Percentiles rank a stretch among this genome's conserved stretches.
Evolutionary conservation across 2,329 filamentous ascomycete species (phyloP).

Genomic region (Beauveria rudraprayagi): DNA sequence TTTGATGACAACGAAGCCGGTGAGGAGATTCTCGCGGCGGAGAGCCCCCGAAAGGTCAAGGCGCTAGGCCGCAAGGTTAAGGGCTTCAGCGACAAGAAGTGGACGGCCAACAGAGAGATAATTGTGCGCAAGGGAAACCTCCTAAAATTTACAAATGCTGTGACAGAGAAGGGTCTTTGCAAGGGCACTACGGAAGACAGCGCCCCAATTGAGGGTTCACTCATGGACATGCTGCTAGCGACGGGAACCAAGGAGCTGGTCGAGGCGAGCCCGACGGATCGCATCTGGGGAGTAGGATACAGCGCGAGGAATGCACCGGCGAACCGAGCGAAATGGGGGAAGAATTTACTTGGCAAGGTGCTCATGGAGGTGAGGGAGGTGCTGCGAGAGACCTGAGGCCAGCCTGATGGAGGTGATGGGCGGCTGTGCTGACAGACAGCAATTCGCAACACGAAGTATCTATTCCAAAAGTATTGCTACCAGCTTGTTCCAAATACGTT

Average conservation of each 20-base stretch:
- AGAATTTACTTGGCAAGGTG: slow-evolving; percentile 56
- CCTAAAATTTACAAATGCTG: slow-evolving; percentile 48
- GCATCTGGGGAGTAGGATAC: slow-evolving; percentile 61
- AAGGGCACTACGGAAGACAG: slow-evolving; percentile 15
- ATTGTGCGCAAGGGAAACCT: slow-evolving; percentile 52
- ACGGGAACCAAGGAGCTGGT: slow-evolving; percentile 55
- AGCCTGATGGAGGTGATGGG: no score
- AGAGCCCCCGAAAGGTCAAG: slow-evolving; percentile 40
- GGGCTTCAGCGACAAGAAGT: slow-evolving; percentile 42
- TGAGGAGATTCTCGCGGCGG: slow-evolving; percentile 38
- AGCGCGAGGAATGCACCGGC: slow-evolving; percentile 38
- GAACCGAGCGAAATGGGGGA: slow-evolving; percentile 47
- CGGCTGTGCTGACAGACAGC: no score
- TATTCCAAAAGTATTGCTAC: no score
- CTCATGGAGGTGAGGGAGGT: slow-evolving; percentile 49
- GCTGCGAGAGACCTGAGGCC: slow-evolving; percentile 34
- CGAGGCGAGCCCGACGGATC: slow-evolving; percentile 52
- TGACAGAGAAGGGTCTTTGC: slow-evolving; percentile 22
- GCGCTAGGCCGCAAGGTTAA: slow-evolving; percentile 46
- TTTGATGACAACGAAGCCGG: slow-evolving; percentile 39
- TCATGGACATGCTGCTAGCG: slow-evolving; percentile 42
- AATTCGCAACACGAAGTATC: no score
- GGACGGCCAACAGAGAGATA: slow-evolving; percentile 40
- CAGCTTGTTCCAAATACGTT: background rate
- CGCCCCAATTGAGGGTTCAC: slow-evolving; percentile 25